phyloP scores from a whole-genome alignment of 1,284 basidiomycete species.

The Amylostereum areolatum region DNA sequence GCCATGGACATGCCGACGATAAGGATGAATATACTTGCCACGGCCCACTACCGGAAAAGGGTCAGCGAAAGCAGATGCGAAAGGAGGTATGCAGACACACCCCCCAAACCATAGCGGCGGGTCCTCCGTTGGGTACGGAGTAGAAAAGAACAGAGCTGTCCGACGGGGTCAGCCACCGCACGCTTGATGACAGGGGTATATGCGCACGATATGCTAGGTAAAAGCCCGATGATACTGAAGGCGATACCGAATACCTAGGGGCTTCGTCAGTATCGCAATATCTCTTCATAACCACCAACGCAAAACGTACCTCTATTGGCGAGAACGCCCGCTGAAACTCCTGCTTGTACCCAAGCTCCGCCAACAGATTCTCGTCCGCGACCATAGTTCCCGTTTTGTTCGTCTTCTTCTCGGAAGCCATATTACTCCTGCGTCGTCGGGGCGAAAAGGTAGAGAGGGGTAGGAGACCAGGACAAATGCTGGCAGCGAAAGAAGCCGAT shows the following conservation, averaged over 20 bases:
- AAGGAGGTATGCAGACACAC: constrained; percentile 32
- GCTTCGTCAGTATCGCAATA: background rate
- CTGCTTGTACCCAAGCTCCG: constrained; percentile 57
- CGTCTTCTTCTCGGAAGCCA: too few relatives aligned
- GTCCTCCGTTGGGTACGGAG: constrained; percentile 73
- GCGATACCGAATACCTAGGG: constrained; percentile 54
- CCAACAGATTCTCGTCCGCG: too few relatives aligned
- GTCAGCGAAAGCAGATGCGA: constrained; percentile 13
- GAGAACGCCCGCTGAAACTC: constrained; percentile 67
- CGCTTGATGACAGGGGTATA: constrained; percentile 23
- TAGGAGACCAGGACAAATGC: too few relatives aligned
- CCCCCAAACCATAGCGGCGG: constrained; percentile 80
- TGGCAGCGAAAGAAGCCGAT: too few relatives aligned
- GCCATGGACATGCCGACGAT: constrained; percentile 65
- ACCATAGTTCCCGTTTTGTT: too few relatives aligned
- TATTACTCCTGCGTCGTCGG: too few relatives aligned
- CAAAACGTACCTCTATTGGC: constrained; percentile 47
- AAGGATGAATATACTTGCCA: constrained; percentile 50
- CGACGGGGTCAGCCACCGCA: constrained; percentile 11
- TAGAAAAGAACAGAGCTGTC: constrained; percentile 62
- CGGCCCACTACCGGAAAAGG: constrained; percentile 39
- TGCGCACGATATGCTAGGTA: constrained; percentile 32
- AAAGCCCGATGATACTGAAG: constrained; percentile 58
- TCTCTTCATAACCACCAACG: background rate
- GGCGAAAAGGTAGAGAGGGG: too few relatives aligned